Conservation (phyloP, 495 filamentous ascomycete species). For the Cryomyces minteri region DNA sequence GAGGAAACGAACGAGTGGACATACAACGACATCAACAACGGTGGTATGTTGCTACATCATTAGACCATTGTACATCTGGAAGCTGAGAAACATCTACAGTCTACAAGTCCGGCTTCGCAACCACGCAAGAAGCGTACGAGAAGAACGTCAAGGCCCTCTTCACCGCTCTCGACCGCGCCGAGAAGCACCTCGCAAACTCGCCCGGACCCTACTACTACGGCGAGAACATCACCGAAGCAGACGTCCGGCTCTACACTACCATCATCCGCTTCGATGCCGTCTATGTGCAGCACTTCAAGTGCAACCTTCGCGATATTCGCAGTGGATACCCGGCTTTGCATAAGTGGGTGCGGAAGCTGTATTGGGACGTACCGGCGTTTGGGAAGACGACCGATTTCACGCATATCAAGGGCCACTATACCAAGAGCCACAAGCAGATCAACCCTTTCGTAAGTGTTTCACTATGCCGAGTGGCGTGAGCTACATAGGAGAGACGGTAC, state of each 20-base stretch:
- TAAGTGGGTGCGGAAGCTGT: conserved; percentile 45
- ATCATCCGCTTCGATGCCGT: conserved; percentile 74
- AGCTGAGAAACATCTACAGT: not conserved
- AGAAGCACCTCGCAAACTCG: conserved; percentile 40
- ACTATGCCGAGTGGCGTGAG: too few species aligned
- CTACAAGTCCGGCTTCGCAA: conserved; percentile 12
- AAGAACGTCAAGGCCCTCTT: conserved; percentile 49
- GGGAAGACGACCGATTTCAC: conserved; percentile 46
- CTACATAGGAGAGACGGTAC: too few species aligned
- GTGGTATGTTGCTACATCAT: conserved; percentile 18
- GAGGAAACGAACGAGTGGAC: conserved; percentile 67
- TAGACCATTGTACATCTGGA: not conserved
- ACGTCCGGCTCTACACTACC: conserved; percentile 68
- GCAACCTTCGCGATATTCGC: conserved; percentile 69
- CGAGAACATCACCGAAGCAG: conserved; percentile 52
- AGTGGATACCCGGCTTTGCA: conserved; percentile 55
- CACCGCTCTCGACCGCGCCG: conserved; percentile 48
- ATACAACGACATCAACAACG: conserved; percentile 74
- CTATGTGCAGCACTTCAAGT: conserved; percentile 92
- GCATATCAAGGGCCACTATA: conserved; percentile 58
- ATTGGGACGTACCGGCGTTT: conserved; percentile 49
- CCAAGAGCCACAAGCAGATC: conserved; percentile 54
- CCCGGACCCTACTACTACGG: conserved; percentile 51
- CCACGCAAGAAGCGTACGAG: conserved; percentile 60
- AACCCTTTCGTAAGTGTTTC: conserved; percentile 25